These are phyloP conservation scores for Colletotrichum somersetense DNA, from an alignment of 2,329 filamentous ascomycete species.

Conservation along the genomic window DNA sequence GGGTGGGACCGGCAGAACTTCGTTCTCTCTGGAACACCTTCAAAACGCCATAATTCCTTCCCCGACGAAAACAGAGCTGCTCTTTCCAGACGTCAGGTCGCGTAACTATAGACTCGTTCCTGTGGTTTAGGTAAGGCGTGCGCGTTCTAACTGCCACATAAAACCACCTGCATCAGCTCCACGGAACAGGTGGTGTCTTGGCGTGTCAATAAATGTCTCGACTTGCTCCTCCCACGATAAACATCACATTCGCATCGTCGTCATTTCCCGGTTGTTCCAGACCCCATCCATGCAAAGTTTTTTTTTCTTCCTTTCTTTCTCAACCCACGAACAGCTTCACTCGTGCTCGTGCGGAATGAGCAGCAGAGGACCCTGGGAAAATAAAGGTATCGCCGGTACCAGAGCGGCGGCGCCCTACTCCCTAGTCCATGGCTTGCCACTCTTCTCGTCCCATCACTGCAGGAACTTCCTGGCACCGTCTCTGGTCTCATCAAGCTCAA, in stretches of 20 bases:
- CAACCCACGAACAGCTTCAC: not conserved
- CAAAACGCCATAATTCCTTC: slow-evolving; percentile 38
- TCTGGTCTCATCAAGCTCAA: not conserved
- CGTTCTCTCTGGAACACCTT: slow-evolving; percentile 35
- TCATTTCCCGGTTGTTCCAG: not conserved
- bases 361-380: not conserved
- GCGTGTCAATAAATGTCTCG: not conserved
- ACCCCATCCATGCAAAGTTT: not conserved
- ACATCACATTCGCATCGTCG: not conserved
- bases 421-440: not conserved
- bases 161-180: not conserved
- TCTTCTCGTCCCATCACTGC: not conserved
- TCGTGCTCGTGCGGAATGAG: not conserved
- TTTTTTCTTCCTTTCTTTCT: not conserved
- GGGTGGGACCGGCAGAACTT: slow-evolving; percentile 35
- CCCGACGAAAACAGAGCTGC: slow-evolving; percentile 19
- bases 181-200: not conserved
- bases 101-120: slow-evolving; percentile 10
- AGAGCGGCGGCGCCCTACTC: slow-evolving; percentile 3
- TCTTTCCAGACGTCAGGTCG: not conserved
- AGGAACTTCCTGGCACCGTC: slow-evolving; percentile 9
- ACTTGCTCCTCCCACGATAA: not conserved
- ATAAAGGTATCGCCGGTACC: not conserved
- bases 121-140: not conserved
- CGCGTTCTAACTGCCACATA: not conserved